These are phyloP conservation scores for Solanum ahanhuiri DNA, from an alignment of 257 asterid genomes.

Conservation along the genomic window DNA sequence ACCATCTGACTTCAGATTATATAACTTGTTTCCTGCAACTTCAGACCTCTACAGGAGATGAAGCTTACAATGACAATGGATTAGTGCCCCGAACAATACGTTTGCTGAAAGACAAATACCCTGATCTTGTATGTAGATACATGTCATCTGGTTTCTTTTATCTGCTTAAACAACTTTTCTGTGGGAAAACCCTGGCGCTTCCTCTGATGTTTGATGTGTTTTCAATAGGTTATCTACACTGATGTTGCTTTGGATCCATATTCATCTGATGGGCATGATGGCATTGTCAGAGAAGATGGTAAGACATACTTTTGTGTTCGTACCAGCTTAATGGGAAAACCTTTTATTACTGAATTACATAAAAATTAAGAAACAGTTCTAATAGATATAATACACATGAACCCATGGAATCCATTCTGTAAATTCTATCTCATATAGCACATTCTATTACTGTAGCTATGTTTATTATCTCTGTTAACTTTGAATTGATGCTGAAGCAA, in stretches of 20 bases:
- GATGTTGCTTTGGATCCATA: slow-evolving; percentile 97
- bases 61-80: slow-evolving; percentile 90
- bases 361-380: not conserved
- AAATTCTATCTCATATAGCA: not conserved
- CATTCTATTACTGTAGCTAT: not conserved
- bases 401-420: not conserved
- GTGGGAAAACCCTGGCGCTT: not conserved
- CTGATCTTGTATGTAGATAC: slow-evolving; percentile 70
- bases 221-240: slow-evolving; percentile 65
- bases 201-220: not conserved
- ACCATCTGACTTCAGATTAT: not conserved
- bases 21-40: slow-evolving; percentile 2
- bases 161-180: not conserved
- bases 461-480: not conserved
- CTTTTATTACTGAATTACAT: not conserved
- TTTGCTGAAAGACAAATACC: slow-evolving; percentile 82
- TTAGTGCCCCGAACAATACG: slow-evolving; percentile 85
- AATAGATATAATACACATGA: not conserved
- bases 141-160: not conserved
- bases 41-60: slow-evolving; percentile 80
- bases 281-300: slow-evolving; percentile 98
- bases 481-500: not conserved
- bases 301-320: slow-evolving; percentile 5
- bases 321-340: not conserved
- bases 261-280: slow-evolving; percentile 98